These are phyloP conservation scores for Calocybe gangraenosa DNA, from an alignment of 768 basidiomycete species.

Conservation along the genomic window DNA sequence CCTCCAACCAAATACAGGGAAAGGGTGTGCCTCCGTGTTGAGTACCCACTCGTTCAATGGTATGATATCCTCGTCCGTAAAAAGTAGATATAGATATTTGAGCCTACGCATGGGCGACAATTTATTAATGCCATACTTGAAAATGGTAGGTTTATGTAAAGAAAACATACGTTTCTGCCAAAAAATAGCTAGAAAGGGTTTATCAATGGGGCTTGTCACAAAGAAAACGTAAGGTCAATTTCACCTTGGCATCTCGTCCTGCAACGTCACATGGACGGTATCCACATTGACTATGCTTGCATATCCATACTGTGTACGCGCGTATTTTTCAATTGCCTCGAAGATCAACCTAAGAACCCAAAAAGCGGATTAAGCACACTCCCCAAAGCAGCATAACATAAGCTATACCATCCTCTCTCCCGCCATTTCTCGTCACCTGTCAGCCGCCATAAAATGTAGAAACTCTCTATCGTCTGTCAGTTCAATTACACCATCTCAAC, in stretches of 20 bases:
- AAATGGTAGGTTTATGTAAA: background rate
- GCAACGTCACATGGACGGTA: constrained; percentile 19
- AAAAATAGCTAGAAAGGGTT: constrained; percentile 32
- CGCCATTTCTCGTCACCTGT: constrained; percentile 49
- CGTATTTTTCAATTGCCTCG: constrained; percentile 44
- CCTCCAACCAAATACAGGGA: constrained; percentile 70
- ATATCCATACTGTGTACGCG: constrained; percentile 42
- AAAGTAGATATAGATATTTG: constrained; percentile 70
- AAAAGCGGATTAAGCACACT: background rate
- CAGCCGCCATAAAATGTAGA: constrained; percentile 50
- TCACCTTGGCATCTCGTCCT: constrained; percentile 54
- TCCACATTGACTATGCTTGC: constrained; percentile 38
- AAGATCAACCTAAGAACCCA: constrained; percentile 29
- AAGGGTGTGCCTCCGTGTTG: constrained; percentile 71
- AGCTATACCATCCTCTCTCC: constrained; percentile 44
- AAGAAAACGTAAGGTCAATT: background rate
- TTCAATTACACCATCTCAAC: background rate
- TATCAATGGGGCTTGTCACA: background rate
- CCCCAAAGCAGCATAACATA: background rate
- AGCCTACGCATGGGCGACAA: constrained; percentile 30
- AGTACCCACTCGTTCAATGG: constrained; percentile 53
- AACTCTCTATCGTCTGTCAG: constrained; percentile 45
- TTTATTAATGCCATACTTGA: background rate
- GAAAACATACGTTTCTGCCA: constrained; percentile 37
- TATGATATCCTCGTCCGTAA: constrained; percentile 57